Base-by-base conservation (phyloP, 306 rosid species). In the Fragaria vesca region DNA sequence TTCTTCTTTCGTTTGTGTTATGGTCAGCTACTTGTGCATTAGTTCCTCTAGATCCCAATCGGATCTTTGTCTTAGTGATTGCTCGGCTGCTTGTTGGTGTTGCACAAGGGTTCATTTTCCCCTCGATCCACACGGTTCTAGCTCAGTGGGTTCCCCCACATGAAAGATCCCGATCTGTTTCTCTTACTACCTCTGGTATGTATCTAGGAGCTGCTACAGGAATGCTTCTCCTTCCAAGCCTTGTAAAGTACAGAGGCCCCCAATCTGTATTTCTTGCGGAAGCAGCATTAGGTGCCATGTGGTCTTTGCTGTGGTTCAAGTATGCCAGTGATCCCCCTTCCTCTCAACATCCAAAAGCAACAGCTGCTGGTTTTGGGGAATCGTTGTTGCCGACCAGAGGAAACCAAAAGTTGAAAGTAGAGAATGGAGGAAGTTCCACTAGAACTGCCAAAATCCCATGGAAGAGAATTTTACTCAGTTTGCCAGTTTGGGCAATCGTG, bases 101-200 rank as follows among this genome's bases (percentile, higher is more conserved):
- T 5, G 90, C 98, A 1, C 99, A 95, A 73, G 99, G 99, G 1
- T 95, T 95, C 55, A 95, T 95, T 52, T 95, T 95, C 78, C 99
- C 98, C 67, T 95, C 99, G 5, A 93, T 95, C 51, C 98, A 95
- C 84, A 93, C 99, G 0, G 99, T 95, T 81, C 85, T 95, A 8
- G 99, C 99, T 0, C 99, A 91, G 78, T 95, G 99, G 99, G 99
- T 95, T 66, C 99, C 98, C 15, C 98, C 98, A 17, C 98, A 95
- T 67, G 99, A 95, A 72, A 82, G 98, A 82, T 95, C 98, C 72
- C 80, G 99, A 85, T 95, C 98, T 9, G 98, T 95, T 86, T 95
- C 99, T 47, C 91, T 93, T 15, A 93, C 98, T 0, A 95, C 97
- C 28, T 91, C 97, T 12, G 99, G 99, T 7, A 95, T 95, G 99